Base-by-base conservation (phyloP, 2,329 filamentous ascomycete species). In the Cordyceps tenuipes region DNA sequence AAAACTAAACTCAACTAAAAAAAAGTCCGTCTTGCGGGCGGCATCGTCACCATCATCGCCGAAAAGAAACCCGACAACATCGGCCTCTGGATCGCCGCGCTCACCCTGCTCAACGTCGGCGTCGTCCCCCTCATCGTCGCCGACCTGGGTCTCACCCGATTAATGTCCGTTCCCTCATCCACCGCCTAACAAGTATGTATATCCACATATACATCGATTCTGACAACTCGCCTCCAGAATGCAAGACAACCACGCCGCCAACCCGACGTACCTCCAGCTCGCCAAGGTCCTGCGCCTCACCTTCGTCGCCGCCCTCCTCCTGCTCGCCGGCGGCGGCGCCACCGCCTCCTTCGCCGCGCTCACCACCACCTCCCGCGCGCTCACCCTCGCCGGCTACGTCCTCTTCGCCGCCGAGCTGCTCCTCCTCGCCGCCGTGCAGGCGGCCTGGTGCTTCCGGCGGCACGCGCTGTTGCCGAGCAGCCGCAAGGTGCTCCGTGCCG, bases 61-160 rank as follows among this genome's bases (percentile, higher is more conserved):
- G 62, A 68, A 3, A 53, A 61, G 3, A 59, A 64, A n/a, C 62
- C 61, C 6, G 43, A 60, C 46, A 64, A 62, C 50, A 53, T 65
- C 15, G 67, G 67, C 6, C 63, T 70, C 34, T 65, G 63, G 57
- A 64, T 67, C 34, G 66, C 68, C 17, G 64, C 67, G 10, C 62
- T 66, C 5, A 58, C 69, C 21, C 64, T 69, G 5, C 67, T 70
- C 52, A 70, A 70, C 56, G 64, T 70, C 23, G 69, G 69, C 34
- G 64, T 69, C 5, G 63, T 70, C 6, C 66, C 68, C 8, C 63
- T 71, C 8, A 61, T 70, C 10, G 56, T 69, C 10, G 65, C 67
- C 12, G 59, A 65, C 7, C 44, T 68, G 13, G 69, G 68, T 9
- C 62, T 70, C 36, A 65, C 64, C 8, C 65, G 68, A 49, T 54